These are phyloP conservation scores for Dictyostelium citrinum DNA, from an alignment of 78 protist genomes.

Conservation along the genomic window DNA sequence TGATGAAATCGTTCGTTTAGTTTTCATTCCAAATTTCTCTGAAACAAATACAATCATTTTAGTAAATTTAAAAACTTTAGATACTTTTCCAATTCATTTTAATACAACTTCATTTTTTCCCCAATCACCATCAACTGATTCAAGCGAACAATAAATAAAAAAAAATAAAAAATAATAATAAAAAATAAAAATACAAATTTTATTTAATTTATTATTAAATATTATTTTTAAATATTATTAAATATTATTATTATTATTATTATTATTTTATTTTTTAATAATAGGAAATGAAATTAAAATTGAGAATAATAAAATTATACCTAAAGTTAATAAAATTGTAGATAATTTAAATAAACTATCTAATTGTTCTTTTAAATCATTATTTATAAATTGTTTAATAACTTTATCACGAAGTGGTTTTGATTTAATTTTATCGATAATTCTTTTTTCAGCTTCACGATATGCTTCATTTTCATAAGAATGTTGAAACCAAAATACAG, in stretches of 20 bases:
- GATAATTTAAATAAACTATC: constrained; percentile 12
- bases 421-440: constrained; percentile 39
- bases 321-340: background rate
- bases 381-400: constrained; percentile 29
- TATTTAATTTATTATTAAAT: too few species aligned
- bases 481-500: constrained; percentile 6
- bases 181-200: background rate
- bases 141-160: background rate
- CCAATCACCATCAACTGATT: constrained; percentile 3
- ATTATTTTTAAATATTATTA: too few species aligned
- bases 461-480: background rate
- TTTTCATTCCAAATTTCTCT: constrained; percentile 54
- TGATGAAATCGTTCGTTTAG: constrained; percentile 30
- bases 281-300: background rate
- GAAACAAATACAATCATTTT: constrained; percentile 25
- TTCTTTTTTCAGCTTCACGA: constrained; percentile 30
- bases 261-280: background rate
- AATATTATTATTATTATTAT: too few species aligned
- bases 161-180: background rate
- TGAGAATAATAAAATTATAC: background rate
- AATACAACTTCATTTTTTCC: constrained; percentile 6
- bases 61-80: constrained; percentile 59
- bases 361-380: constrained; percentile 27
- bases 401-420: constrained; percentile 41
- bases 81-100: constrained; percentile 28